These are phyloP conservation scores for Pythium scleroteichum DNA, from an alignment of 352 stramenopile genomes.

Conservation along the genomic window DNA sequence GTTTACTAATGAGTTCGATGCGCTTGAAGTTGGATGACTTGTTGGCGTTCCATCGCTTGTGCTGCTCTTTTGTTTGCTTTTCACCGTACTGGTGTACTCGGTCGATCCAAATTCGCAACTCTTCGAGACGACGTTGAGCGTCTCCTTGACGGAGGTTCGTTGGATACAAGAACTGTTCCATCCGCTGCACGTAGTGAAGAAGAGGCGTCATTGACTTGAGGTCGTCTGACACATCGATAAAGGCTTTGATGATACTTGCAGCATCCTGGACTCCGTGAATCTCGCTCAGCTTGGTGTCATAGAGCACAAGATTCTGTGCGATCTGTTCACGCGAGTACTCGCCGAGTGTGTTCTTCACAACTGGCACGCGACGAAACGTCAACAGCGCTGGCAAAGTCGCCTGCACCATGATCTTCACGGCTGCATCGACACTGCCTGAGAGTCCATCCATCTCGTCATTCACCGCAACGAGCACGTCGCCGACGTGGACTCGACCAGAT, in stretches of 20 bases:
- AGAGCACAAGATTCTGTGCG: slow-evolving; percentile 48
- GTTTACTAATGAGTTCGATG: slow-evolving; percentile 64
- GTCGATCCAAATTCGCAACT: slow-evolving; percentile 57
- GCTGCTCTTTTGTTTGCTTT: slow-evolving; percentile 40
- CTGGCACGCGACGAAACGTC: slow-evolving; percentile 51
- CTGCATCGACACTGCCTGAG: slow-evolving; percentile 44
- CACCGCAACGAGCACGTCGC: slow-evolving; percentile 65
- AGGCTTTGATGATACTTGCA: slow-evolving; percentile 52
- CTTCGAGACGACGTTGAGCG: slow-evolving; percentile 33
- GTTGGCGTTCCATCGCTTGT: slow-evolving; percentile 52
- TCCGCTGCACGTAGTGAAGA: slow-evolving; percentile 47
- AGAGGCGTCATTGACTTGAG: slow-evolving; percentile 39
- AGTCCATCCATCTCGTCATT: slow-evolving; percentile 49
- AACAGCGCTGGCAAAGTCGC: slow-evolving; percentile 49
- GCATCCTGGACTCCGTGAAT: slow-evolving; percentile 41
- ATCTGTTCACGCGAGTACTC: slow-evolving; percentile 65
- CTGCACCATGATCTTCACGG: slow-evolving; percentile 35
- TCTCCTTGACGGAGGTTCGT: slow-evolving; percentile 9
- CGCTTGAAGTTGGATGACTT: slow-evolving; percentile 64
- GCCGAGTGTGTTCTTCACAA: slow-evolving; percentile 47
- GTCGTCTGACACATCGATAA: slow-evolving; percentile 53
- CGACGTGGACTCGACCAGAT: slow-evolving; percentile 41
- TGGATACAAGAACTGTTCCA: slow-evolving; percentile 49
- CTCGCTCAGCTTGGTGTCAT: slow-evolving; percentile 38
- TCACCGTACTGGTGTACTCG: slow-evolving; percentile 49